Evolutionary conservation across 2,329 filamentous ascomycete genomes (phyloP).

Genomic region (Pestalotiopsis sp.): DNA sequence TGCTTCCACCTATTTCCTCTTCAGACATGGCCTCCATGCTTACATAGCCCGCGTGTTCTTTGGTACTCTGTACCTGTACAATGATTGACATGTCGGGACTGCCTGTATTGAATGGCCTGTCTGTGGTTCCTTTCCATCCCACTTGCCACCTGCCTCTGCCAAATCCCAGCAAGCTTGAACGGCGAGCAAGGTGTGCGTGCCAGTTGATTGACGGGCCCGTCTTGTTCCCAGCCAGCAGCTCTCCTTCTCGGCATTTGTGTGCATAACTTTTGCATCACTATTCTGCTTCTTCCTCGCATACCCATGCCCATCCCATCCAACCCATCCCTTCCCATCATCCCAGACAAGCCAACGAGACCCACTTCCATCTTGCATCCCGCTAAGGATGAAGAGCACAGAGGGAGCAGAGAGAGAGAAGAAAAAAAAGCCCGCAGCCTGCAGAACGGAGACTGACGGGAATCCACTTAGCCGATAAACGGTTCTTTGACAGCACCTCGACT

Average conservation of each 20-base stretch:
- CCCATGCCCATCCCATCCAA: not conserved
- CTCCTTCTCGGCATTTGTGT: not conserved
- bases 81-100: not conserved
- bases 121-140: not conserved
- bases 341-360: not conserved
- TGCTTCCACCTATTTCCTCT: not conserved
- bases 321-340: not conserved
- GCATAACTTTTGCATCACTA: conserved; percentile 4
- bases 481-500: conserved; percentile 18
- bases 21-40: not conserved
- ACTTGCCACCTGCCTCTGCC: conserved; percentile 16
- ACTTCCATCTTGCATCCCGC: conserved; percentile 8
- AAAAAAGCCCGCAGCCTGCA: conserved; percentile 8
- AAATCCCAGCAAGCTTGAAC: not conserved
- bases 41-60: not conserved
- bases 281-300: not conserved
- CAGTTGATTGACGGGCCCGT: not conserved
- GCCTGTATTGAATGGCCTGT: not conserved
- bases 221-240: not conserved
- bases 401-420: not conserved
- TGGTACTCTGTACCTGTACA: not conserved
- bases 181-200: not conserved
- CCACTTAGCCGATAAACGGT: conserved; percentile 19
- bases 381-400: not conserved
- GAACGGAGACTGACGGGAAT: conserved; percentile 6